Base-by-base conservation (phyloP, 768 basidiomycete genomes). In the Strobilomyces echinocephalus region DNA sequence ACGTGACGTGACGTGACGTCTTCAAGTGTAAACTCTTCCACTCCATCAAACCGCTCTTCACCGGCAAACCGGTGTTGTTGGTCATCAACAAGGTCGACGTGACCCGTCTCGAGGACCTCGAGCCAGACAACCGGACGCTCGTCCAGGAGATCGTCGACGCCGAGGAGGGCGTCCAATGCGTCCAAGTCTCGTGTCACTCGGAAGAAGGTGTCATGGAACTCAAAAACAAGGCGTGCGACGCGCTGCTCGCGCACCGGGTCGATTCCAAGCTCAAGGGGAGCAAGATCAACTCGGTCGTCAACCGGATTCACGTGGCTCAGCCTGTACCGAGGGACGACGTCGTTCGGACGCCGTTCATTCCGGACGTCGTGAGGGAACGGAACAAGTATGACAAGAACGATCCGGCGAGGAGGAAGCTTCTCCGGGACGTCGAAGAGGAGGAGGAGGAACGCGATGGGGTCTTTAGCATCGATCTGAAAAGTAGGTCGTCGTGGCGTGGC, bases 11-110 rank as follows among this genome's bases (percentile, higher is more conserved):
- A n/a, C n/a, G n/a, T n/a, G n/a, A n/a, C n/a, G n/a, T n/a, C n/a
- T n/a, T n/a, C n/a, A n/a, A 98, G 90, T 97, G 94, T 79, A 90
- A 97, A 78, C 85, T 98, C 59, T 98, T 95, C 84, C 91, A 97
- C 71, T 98, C 97, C 46, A 97, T 99, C 76, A 97, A 97, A 73
- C 97, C 97, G 36, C 82, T 99, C 45, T 99, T 99, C 73, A 76
- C 79, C 49, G 88, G 87, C 69, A 98, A 98, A 72, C 95, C 95
- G 39, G 90, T 87, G 43, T 63, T 99, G 53, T 85, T 99, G 34
- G 95, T 97, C 63, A 85, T 97, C 72, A 99, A 99, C 83, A 99
- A 99, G 80, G 86, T 94, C 62, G 97, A 99, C 67, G 85, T 98
- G 54, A 88, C 76, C 62, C 86, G 93, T 45, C 81, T 95, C 26